Conservation (phyloP, 352 stramenopile species). For the Globisporangium camurandrum region DNA sequence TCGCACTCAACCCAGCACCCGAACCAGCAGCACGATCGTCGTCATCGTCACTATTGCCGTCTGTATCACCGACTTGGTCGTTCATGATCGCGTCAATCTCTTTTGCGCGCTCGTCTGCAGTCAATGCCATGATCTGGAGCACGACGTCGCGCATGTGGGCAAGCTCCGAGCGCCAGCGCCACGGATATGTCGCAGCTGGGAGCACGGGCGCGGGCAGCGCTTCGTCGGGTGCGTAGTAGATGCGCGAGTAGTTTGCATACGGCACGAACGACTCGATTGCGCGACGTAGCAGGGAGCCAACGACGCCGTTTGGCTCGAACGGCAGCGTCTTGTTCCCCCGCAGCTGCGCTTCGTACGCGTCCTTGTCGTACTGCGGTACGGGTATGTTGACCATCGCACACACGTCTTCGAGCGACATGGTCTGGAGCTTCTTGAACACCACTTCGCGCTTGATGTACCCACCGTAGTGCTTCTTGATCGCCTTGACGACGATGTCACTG, state of each 20-base stretch:
- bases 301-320: slow-evolving; percentile 19
- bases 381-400: slow-evolving; percentile 28
- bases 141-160: slow-evolving; percentile 17
- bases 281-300: slow-evolving; percentile 11
- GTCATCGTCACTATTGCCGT: no score
- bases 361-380: slow-evolving; percentile 14
- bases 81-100: slow-evolving; percentile 1
- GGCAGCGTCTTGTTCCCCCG: slow-evolving; percentile 22
- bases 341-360: slow-evolving; percentile 11
- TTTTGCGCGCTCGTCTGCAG: slow-evolving; percentile 3
- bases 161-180: slow-evolving; percentile 30
- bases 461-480: slow-evolving; percentile 31
- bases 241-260: slow-evolving; percentile 32
- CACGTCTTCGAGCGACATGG: slow-evolving; percentile 35
- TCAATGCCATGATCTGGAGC: slow-evolving; percentile 18
- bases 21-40: neutral
- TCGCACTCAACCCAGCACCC: no score
- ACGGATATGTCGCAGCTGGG: slow-evolving; percentile 38
- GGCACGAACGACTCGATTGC: slow-evolving; percentile 21
- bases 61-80: no score
- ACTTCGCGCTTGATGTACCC: slow-evolving; percentile 29
- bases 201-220: slow-evolving; percentile 24
- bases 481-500: slow-evolving; percentile 17
- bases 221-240: slow-evolving; percentile 37
- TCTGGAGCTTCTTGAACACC: slow-evolving; percentile 15